Evolutionary conservation across 768 basidiomycete species (phyloP).

Genomic region (Boletus rubropictus): DNA sequence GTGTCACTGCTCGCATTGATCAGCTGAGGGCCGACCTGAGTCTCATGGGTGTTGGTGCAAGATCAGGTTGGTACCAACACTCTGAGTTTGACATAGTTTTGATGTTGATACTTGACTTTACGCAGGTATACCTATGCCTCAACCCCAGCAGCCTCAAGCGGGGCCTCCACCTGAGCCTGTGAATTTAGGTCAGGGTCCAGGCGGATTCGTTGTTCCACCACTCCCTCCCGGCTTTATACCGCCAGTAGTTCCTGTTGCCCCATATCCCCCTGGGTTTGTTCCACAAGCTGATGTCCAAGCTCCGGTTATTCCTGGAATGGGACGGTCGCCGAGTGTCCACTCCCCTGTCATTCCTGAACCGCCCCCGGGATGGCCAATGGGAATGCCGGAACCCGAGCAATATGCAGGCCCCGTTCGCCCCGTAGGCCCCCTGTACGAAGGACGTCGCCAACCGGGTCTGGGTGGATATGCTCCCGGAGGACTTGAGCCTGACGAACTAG

Average conservation of each 20-base stretch:
- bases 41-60: constrained; percentile 40
- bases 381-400: constrained; percentile 22
- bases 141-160: constrained; percentile 17
- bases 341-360: constrained; percentile 26
- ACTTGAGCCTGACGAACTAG: constrained; percentile 13
- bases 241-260: constrained; percentile 13
- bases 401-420: constrained; percentile 34
- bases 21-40: constrained; percentile 40
- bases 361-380: constrained; percentile 8
- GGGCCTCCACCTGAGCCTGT: background rate
- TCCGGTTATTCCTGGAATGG: constrained; percentile 22
- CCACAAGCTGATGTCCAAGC: constrained; percentile 11
- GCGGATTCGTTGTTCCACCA: constrained; percentile 22
- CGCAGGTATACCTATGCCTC: constrained; percentile 24
- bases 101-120: constrained; percentile 1
- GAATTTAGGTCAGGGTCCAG: constrained; percentile 6
- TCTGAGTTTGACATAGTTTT: background rate
- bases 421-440: constrained; percentile 20
- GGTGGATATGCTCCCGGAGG: constrained; percentile 4
- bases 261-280: constrained; percentile 21
- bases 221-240: constrained; percentile 16
- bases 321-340: constrained; percentile 1
- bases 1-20: constrained; percentile 58
- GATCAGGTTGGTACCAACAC: constrained; percentile 30
- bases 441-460: constrained; percentile 4